Percentiles rank a stretch among this genome's conserved stretches.
Evolutionary conservation across 768 basidiomycete species (phyloP).

Genomic region (Tulasnella sp.): DNA sequence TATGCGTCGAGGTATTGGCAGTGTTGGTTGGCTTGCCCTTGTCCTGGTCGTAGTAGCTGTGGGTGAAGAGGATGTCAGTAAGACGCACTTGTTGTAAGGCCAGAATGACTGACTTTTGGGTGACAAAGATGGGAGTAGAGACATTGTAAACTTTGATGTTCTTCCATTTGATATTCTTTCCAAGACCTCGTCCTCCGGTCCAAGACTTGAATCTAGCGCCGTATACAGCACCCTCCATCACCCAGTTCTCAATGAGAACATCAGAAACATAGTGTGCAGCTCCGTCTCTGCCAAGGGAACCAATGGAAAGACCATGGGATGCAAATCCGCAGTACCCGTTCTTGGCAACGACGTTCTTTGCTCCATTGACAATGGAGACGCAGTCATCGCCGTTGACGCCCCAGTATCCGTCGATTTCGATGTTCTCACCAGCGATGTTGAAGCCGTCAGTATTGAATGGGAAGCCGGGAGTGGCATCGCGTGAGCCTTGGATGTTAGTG

Average conservation of each 20-base stretch:
- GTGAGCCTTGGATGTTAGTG: not conserved
- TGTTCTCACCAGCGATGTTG: constrained; percentile 21
- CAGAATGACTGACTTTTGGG: no score
- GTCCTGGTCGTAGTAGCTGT: constrained; percentile 53
- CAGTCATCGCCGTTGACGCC: constrained; percentile 40
- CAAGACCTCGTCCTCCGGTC: constrained; percentile 36
- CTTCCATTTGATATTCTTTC: constrained; percentile 37
- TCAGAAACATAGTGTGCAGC: constrained; percentile 32
- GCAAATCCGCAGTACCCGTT: constrained; percentile 37
- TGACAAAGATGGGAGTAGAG: constrained; percentile 36
- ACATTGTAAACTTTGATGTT: constrained; percentile 35
- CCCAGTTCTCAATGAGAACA: constrained; percentile 37
- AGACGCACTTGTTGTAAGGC: no score
- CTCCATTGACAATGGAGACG: constrained; percentile 36
- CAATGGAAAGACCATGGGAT: constrained; percentile 38
- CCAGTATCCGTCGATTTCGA: constrained; percentile 25
- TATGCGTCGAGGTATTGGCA: constrained; percentile 39
- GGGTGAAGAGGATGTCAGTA: constrained; percentile 36
- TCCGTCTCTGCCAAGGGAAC: constrained; percentile 33
- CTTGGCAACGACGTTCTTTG: constrained; percentile 33
- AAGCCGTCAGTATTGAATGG: constrained; percentile 34
- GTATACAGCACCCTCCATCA: constrained; percentile 38
- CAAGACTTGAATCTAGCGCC: constrained; percentile 38
- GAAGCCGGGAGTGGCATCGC: constrained; percentile 25
- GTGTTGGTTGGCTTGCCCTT: constrained; percentile 34